Evolutionary conservation across 2,329 filamentous ascomycete species (phyloP).

Genomic region (Penicillium sp.): DNA sequence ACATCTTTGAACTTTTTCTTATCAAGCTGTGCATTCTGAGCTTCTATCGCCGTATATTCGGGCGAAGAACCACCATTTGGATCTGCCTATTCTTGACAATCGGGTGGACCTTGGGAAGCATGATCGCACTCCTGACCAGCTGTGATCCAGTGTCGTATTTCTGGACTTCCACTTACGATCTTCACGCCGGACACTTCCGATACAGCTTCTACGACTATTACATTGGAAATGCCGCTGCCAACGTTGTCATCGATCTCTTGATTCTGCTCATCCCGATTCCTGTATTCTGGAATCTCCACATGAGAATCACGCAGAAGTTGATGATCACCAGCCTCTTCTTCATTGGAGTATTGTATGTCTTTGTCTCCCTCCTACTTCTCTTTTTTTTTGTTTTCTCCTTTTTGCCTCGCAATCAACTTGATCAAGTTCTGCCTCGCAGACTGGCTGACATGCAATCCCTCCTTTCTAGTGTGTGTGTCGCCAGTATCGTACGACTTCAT

Average conservation of each 20-base stretch:
- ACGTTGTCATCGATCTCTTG: slow-evolving; percentile 10
- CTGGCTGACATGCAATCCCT: background rate
- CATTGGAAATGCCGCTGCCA: slow-evolving; percentile 10
- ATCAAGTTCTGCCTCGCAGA: background rate
- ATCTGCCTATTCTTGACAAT: slow-evolving; percentile 7
- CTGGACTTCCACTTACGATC: slow-evolving; percentile 7
- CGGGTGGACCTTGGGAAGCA: slow-evolving; percentile 8
- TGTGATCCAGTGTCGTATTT: slow-evolving; percentile 10
- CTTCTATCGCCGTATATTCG: slow-evolving; percentile 21
- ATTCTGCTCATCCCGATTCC: slow-evolving; percentile 13
- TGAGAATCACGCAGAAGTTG: slow-evolving; percentile 12
- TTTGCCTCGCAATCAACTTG: too few relatives aligned
- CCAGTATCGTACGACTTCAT: slow-evolving; percentile 14
- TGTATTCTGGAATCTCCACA: slow-evolving; percentile 7
- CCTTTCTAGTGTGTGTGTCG: slow-evolving; percentile 10
- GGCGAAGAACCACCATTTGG: slow-evolving; percentile 10
- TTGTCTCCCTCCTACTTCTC: background rate
- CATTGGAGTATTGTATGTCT: slow-evolving; percentile 9
- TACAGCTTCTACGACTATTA: slow-evolving; percentile 11
- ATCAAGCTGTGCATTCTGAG: slow-evolving; percentile 19
- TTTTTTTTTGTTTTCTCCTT: too few relatives aligned
- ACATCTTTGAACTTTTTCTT: slow-evolving; percentile 7
- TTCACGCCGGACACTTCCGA: slow-evolving; percentile 4
- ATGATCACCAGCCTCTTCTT: slow-evolving; percentile 8
- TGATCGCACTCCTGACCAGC: slow-evolving; percentile 7